These are phyloP conservation scores for Backusella westeae DNA, from an alignment of 192 early-diverging fungal species.

Conservation along the genomic window DNA sequence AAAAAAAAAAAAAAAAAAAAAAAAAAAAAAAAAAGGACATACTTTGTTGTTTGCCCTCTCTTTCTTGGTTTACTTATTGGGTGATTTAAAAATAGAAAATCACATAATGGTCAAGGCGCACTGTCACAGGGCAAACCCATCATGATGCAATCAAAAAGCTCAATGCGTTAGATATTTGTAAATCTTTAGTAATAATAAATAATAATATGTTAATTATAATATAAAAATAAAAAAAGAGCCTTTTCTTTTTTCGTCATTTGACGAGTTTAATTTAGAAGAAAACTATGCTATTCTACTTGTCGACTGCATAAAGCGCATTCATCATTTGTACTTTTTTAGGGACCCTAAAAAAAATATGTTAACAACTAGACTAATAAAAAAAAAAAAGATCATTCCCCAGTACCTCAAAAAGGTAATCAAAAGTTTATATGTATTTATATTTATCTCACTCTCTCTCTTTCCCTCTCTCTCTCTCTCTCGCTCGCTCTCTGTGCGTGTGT, in stretches of 20 bases:
- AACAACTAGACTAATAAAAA: conserved; percentile 1
- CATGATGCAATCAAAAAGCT: conserved; percentile 7
- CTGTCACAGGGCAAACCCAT: background rate
- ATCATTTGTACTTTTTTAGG: conserved; percentile 5
- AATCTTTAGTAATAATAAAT: background rate
- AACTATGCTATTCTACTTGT: conserved; percentile 7
- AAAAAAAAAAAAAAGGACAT: background rate
- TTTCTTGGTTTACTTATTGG: background rate
- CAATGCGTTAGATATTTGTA: conserved; percentile 5
- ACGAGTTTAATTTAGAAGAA: conserved; percentile 8
- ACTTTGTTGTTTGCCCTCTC: background rate
- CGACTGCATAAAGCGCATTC: conserved; percentile 8
- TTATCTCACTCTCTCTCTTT: background rate
- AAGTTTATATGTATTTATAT: background rate
- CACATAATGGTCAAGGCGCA: conserved; percentile 1
- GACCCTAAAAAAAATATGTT: conserved; percentile 1
- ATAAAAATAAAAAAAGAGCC: background rate
- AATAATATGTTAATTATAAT: background rate
- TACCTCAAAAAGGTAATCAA: background rate
- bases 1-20: background rate
- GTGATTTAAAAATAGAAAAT: conserved; percentile 3
- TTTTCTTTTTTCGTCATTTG: conserved; percentile 1
- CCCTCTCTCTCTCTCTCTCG: background rate
- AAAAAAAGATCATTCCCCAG: background rate
- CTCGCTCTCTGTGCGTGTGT: background rate